These are phyloP conservation scores for Phytophthora foliorum DNA, from an alignment of 352 stramenopile genomes.

Conservation along the genomic window DNA sequence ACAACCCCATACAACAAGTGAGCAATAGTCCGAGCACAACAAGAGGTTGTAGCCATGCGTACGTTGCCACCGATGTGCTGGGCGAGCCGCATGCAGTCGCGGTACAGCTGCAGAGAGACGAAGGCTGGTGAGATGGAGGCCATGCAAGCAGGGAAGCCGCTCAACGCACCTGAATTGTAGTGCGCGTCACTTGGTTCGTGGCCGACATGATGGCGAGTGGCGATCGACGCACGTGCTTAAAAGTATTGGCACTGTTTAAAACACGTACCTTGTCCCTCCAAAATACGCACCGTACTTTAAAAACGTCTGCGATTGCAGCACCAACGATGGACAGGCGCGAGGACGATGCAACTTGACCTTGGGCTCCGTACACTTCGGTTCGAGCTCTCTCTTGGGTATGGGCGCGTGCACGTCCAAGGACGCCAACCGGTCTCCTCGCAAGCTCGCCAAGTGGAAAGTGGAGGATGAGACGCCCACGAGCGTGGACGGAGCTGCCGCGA, in stretches of 20 bases:
- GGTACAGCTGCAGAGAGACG: slow-evolving; percentile 67
- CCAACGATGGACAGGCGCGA: slow-evolving; percentile 29
- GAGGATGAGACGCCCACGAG: slow-evolving; percentile 32
- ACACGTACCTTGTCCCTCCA: background rate
- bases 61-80: slow-evolving; percentile 91
- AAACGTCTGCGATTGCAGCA: slow-evolving; percentile 23
- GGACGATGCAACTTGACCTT: slow-evolving; percentile 15
- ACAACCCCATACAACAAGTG: background rate
- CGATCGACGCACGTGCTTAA: slow-evolving; percentile 1
- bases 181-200: slow-evolving; percentile 76
- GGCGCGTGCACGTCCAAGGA: slow-evolving; percentile 58
- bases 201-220: slow-evolving; percentile 43
- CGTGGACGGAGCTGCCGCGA: slow-evolving; percentile 25
- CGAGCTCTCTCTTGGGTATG: slow-evolving; percentile 38
- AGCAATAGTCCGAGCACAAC: slow-evolving; percentile 9
- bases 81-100: slow-evolving; percentile 84
- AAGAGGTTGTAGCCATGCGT: slow-evolving; percentile 15
- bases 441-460: slow-evolving; percentile 62
- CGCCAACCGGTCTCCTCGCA: slow-evolving; percentile 21
- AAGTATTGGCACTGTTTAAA: slow-evolving; percentile 8
- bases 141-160: background rate
- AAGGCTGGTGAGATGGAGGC: background rate
- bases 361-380: background rate
- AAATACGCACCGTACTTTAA: background rate
- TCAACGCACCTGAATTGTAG: slow-evolving; percentile 68